Conservation (phyloP, 768 basidiomycete species). For the Collybiopsis confluens region DNA sequence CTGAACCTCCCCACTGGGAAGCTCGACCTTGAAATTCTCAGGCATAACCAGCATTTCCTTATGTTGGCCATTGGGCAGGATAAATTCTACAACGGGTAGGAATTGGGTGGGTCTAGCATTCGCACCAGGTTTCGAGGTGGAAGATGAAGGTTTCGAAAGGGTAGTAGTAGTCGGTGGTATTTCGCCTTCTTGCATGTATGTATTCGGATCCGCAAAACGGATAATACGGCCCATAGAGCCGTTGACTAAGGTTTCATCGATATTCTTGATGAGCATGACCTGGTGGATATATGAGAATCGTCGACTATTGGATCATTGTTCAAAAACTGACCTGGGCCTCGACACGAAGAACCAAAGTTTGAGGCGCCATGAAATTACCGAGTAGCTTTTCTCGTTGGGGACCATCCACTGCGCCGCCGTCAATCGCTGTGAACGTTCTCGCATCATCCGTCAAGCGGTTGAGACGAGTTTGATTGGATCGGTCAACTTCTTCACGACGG, state of each 20-base stretch:
- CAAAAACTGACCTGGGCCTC: constrained; percentile 59
- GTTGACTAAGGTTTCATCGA: constrained; percentile 88
- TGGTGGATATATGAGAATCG: constrained; percentile 33
- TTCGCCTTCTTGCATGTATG: constrained; percentile 40
- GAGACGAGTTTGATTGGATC: constrained; percentile 74
- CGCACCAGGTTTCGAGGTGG: constrained; percentile 6
- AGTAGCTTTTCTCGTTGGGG: constrained; percentile 74
- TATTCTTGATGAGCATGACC: constrained; percentile 95
- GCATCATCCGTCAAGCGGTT: constrained; percentile 48
- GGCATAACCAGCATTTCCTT: constrained; percentile 57
- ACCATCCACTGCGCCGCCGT: constrained; percentile 58
- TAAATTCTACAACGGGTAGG: constrained; percentile 76
- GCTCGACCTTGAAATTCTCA: constrained; percentile 83
- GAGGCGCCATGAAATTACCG: constrained; percentile 87
- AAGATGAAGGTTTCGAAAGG: not conserved
- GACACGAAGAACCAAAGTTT: constrained; percentile 60
- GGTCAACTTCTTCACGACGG: constrained; percentile 86
- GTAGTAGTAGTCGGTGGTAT: constrained; percentile 22
- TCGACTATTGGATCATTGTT: not conserved
- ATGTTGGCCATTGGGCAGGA: constrained; percentile 48
- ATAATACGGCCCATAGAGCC: constrained; percentile 88
- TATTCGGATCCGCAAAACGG: constrained; percentile 58
- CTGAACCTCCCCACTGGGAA: constrained; percentile 83
- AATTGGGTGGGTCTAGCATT: constrained; percentile 15
- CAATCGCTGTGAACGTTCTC: constrained; percentile 49